A percentile compares a stretch with the other conserved stretches of the same genome.
phyloP scores from a whole-genome alignment of 352 stramenopile genomes.

The Globisporangium camurandrum region DNA sequence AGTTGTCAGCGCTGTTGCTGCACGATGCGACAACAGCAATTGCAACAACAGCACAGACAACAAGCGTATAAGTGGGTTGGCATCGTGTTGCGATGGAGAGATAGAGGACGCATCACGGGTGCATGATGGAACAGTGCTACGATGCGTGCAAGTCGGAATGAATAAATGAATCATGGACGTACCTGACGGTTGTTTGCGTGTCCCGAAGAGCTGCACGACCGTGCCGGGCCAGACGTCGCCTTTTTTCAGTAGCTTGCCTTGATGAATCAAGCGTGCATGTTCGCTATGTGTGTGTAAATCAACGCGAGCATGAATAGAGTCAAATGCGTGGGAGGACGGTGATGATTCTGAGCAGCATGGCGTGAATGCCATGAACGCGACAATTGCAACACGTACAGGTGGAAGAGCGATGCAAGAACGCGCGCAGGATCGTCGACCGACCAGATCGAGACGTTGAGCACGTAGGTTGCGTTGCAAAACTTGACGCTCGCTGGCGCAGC shows the following conservation, averaged over 20 bases:
- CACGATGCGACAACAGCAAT: no score
- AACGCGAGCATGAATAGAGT: no score
- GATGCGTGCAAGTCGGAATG: no score
- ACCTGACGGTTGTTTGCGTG: constrained; percentile 25
- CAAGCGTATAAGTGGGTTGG: background rate
- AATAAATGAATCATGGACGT: no score
- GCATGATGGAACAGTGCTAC: no score
- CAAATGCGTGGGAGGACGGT: no score
- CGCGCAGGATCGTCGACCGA: constrained; percentile 57
- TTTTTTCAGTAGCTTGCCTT: constrained; percentile 76
- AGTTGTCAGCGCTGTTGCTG: constrained; percentile 1
- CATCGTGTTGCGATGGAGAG: background rate
- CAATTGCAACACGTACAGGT: constrained; percentile 39
- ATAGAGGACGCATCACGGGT: no score
- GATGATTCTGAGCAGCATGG: no score
- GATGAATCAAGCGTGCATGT: constrained; percentile 66
- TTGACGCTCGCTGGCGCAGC: constrained; percentile 49
- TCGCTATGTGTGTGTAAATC: constrained; percentile 41
- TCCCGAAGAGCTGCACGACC: constrained; percentile 79
- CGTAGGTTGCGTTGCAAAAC: constrained; percentile 78
- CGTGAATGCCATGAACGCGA: background rate
- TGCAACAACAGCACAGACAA: no score
- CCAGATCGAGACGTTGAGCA: constrained; percentile 77
- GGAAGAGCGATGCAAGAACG: constrained; percentile 55
- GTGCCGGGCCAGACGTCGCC: constrained; percentile 75